These are phyloP conservation scores for Vaccinium myrtillus DNA, from an alignment of 148 eudicot genomes.

Conservation along the genomic window DNA sequence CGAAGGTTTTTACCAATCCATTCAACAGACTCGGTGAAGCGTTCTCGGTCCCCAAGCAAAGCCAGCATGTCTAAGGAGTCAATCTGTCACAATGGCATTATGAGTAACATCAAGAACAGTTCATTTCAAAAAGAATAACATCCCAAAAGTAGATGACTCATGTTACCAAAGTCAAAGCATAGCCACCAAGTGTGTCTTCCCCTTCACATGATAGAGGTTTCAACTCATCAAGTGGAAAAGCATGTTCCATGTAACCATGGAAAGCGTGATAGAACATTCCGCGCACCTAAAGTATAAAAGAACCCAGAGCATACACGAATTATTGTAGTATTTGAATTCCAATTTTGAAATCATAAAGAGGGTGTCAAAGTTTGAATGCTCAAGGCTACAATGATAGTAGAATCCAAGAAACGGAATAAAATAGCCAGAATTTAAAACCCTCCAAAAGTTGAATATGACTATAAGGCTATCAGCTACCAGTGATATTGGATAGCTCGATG, in stretches of 20 bases:
- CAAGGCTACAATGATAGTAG: neutral
- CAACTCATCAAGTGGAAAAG: conserved; percentile 93
- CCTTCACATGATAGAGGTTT: conserved; percentile 88
- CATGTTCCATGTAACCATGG: conserved; percentile 93
- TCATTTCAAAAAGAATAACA: neutral
- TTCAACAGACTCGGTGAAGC: conserved; percentile 78
- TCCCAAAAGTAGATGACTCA: neutral
- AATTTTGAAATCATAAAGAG: neutral
- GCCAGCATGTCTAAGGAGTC: conserved; percentile 95
- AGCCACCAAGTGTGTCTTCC: conserved; percentile 96
- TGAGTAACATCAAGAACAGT: conserved; percentile 11
- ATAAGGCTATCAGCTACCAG: neutral
- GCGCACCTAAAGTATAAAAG: conserved; percentile 25
- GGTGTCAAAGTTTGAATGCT: neutral
- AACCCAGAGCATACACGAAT: conserved; percentile 34
- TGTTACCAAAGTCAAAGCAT: conserved; percentile 90
- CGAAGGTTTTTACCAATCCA: conserved; percentile 95
- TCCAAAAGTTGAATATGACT: neutral
- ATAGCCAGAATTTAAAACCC: neutral
- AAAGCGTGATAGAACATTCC: conserved; percentile 98
- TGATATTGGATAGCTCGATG: neutral
- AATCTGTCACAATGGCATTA: conserved; percentile 43
- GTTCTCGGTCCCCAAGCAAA: conserved; percentile 81
- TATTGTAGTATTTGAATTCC: neutral
- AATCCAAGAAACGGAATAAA: neutral